phyloP scores from a whole-genome alignment of 805 yeast genomes.

The Barnettozyma wickerhamii region DNA sequence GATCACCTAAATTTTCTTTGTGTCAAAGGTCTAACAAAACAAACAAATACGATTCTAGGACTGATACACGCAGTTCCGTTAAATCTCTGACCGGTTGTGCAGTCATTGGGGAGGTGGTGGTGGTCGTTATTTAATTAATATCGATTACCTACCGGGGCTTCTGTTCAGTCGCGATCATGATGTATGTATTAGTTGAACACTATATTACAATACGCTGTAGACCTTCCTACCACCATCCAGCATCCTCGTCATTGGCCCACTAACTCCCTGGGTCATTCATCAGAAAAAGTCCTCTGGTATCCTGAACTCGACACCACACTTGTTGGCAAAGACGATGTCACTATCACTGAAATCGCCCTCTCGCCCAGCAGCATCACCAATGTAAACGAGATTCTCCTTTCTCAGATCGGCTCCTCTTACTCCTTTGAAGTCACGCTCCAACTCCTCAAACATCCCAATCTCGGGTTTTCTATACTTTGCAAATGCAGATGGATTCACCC shows the following conservation, averaged over 20 bases:
- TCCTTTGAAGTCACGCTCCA: conserved; percentile 35
- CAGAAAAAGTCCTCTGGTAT: conserved; percentile 70
- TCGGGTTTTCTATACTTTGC: conserved; percentile 63
- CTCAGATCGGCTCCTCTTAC: conserved; percentile 8
- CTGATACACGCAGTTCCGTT: no score
- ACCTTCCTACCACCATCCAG: no score
- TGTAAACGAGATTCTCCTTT: conserved; percentile 52
- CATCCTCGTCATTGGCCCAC: no score
- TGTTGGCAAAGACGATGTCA: conserved; percentile 66
- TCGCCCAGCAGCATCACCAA: conserved; percentile 98
- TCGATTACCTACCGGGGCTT: no score
- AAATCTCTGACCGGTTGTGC: no score
- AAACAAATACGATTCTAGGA: no score
- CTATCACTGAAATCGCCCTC: conserved; percentile 72
- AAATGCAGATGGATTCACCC: conserved; percentile 16
- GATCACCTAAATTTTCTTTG: no score
- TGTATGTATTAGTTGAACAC: neutral
- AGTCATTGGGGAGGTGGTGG: no score
- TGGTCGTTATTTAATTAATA: no score
- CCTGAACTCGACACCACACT: conserved; percentile 47
- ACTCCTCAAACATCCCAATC: conserved; percentile 69
- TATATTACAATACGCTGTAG: conserved; percentile 1
- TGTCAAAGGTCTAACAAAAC: no score
- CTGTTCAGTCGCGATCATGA: no score
- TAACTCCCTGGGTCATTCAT: no score